These are phyloP conservation scores for Hymenochaete sp. DNA, from an alignment of 1,284 basidiomycete genomes.

Conservation along the genomic window DNA sequence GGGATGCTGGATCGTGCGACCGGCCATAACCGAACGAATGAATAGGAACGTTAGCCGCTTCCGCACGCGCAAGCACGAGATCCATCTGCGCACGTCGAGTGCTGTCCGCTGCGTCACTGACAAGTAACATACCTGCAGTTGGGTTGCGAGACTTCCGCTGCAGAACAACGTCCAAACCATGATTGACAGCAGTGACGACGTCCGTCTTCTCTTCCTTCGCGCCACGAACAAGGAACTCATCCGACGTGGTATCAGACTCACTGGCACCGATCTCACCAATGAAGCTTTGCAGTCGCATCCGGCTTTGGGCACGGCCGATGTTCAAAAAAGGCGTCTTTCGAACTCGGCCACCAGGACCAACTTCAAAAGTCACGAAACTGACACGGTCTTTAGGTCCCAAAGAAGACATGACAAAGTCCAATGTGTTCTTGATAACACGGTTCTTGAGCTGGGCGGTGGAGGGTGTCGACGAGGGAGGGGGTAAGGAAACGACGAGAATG, in stretches of 20 bases:
- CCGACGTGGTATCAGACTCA: conserved; percentile 34
- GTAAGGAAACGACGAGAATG: conserved; percentile 85
- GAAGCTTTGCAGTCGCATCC: conserved; percentile 64
- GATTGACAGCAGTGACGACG: conserved; percentile 93
- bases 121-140: conserved; percentile 82
- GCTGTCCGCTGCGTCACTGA: conserved; percentile 85
- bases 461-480: conserved; percentile 60
- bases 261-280: conserved; percentile 58
- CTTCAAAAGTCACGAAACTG: conserved; percentile 83
- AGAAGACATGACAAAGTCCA: conserved; percentile 77
- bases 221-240: conserved; percentile 71
- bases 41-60: conserved; percentile 92
- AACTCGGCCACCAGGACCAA: conserved; percentile 68
- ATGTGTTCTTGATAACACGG: conserved; percentile 74
- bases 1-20: conserved; percentile 92
- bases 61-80: conserved; percentile 88
- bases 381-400: conserved; percentile 71
- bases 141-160: conserved; percentile 90
- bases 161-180: conserved; percentile 85
- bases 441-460: conserved; percentile 77
- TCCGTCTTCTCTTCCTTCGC: conserved; percentile 86
- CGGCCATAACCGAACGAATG: conserved; percentile 96
- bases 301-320: conserved; percentile 60
- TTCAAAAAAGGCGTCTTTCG: conserved; percentile 85
- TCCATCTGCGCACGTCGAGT: conserved; percentile 98